Evolutionary conservation across 495 filamentous ascomycete genomes (phyloP), one percentile per base, ranked within the genome.

Genomic region (Polyplosphaeria fusca): DNA sequence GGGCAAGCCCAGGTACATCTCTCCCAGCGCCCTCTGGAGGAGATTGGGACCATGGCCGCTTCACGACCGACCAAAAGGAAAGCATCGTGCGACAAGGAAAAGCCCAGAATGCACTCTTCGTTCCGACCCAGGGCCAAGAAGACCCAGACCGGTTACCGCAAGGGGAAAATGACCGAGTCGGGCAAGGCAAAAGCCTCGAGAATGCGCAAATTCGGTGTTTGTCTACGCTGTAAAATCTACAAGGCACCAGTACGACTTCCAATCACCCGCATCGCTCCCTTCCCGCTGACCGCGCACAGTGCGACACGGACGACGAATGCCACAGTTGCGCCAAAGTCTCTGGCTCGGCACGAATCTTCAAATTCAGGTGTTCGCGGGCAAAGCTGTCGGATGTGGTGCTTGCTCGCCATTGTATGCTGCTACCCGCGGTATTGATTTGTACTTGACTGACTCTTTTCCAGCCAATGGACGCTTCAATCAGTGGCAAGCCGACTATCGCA

Each of bases 381-480:
- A 39, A 55, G 27, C 27, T 67, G 13, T 55, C 46, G 4, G 43
- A 47, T 13, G 48, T 45, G 3, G 55, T 23, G 25, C 19, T 64
- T 26, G 59, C 61, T 22, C 56, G 62, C 23, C 52, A 55, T 19
- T 57, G 62, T 65, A 57, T 49, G 62, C 39, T 37, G 24, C 7
- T 25, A 20, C n/a, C 23, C 18, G n/a, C 7, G 7, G 30, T 25
- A 14, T 19, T 16, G 4, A 13, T n/a, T 45, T 12, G 0, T 9
- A 39, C 13, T 24, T 7, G 16, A 18, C 49, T 59, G n/a, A 55
- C 23, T 25, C 20, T 38, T 13, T 11, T 24, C 2, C 11, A 65
- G 62, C 52, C 24, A 60, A 65, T 39, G 62, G 62, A 12, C 56
- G 57, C 5, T 60, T 60, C 16, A 43, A 46, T 37, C 61, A 64